Evolutionary conservation across 129 eudicot genomes (phyloP).

Genomic region (Lactuca saligna): DNA sequence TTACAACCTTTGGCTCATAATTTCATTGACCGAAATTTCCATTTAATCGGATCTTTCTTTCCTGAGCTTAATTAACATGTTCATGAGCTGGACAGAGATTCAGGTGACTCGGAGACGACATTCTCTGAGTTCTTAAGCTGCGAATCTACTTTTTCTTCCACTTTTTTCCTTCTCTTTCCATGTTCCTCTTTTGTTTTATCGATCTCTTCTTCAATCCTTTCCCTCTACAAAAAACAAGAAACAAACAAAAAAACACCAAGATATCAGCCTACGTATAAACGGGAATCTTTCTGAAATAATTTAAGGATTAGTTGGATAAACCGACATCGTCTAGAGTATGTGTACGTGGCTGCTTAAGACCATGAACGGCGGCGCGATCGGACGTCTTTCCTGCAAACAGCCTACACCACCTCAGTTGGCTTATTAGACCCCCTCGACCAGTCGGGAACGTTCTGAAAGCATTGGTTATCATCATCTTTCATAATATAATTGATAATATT

Average conservation of each 20-base stretch:
- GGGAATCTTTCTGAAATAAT: neutral
- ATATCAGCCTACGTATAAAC: neutral
- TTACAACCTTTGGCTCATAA: no score
- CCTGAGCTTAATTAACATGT: neutral
- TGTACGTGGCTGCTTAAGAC: constrained; percentile 1
- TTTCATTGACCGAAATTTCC: no score
- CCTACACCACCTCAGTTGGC: neutral
- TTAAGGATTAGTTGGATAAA: neutral
- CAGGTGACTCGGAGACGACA: constrained; percentile 16
- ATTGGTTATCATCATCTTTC: neutral
- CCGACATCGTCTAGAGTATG: constrained; percentile 10
- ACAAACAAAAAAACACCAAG: neutral
- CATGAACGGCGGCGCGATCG: constrained; percentile 22
- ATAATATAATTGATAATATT: neutral
- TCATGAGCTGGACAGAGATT: constrained; percentile 9
- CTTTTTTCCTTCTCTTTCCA: constrained; percentile 14
- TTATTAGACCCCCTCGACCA: neutral
- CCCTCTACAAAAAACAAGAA: neutral
- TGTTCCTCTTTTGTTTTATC: neutral
- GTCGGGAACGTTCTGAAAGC: neutral
- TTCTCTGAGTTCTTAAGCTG: constrained; percentile 17
- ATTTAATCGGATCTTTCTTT: no score
- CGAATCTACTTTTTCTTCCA: constrained; percentile 15
- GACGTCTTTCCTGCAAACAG: constrained; percentile 17
- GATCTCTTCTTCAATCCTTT: constrained; percentile 17